A percentile compares a stretch with the other conserved stretches of the same genome.
These are phyloP conservation scores for Salix dunnii DNA, from an alignment of 345 rosid genomes.

Conservation along the genomic window DNA sequence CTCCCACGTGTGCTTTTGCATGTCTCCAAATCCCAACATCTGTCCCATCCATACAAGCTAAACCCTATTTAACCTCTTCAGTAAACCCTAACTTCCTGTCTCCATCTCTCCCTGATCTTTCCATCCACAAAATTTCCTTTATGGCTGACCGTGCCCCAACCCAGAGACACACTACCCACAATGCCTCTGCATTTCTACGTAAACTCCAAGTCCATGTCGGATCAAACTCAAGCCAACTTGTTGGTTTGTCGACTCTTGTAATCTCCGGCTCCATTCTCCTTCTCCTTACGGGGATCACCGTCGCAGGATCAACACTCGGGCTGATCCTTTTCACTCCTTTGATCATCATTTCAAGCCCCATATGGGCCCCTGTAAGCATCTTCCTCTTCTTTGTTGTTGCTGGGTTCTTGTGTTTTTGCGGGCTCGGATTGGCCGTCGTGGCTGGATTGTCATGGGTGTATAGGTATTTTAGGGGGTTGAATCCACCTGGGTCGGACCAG, in stretches of 20 bases:
- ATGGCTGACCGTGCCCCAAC: conserved; percentile 27
- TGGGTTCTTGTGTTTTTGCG: conserved; percentile 48
- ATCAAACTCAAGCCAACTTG: conserved; percentile 54
- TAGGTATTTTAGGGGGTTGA: conserved; percentile 58
- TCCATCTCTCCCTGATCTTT: background rate
- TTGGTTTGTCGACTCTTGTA: conserved; percentile 52
- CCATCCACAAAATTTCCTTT: background rate
- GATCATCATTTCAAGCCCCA: conserved; percentile 62
- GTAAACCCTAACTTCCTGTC: background rate
- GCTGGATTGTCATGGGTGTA: conserved; percentile 65
- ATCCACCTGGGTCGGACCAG: conserved; percentile 65
- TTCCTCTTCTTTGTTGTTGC: conserved; percentile 35
- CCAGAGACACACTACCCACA: background rate
- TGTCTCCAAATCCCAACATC: conserved; percentile 16
- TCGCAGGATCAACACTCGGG: conserved; percentile 40
- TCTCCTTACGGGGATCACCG: conserved; percentile 58
- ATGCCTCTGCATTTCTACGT: conserved; percentile 34
- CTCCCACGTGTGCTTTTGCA: conserved; percentile 34
- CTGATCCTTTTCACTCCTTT: conserved; percentile 57
- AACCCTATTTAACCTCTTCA: background rate
- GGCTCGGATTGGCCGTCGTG: conserved; percentile 38
- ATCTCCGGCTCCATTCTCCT: conserved; percentile 63
- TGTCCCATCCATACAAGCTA: background rate
- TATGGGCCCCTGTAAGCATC: conserved; percentile 58
- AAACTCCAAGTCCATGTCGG: conserved; percentile 41